Evolutionary conservation across 2,329 filamentous ascomycete genomes (phyloP), one percentile per base, ranked within the genome.

Genomic region (Fusarium sp.): DNA sequence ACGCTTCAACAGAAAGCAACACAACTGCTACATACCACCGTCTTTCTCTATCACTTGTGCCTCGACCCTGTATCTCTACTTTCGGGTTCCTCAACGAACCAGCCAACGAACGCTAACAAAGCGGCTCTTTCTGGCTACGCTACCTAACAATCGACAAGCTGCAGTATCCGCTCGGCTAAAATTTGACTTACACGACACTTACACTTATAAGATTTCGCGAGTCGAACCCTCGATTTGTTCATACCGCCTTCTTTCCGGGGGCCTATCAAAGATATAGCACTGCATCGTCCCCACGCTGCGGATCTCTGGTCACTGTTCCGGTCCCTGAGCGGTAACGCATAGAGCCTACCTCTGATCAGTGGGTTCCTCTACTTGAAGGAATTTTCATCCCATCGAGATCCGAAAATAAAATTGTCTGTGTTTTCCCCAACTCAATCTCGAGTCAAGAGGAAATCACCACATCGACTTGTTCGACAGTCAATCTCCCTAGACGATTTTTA

Each of bases 321-420:
- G 69, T 72, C 53, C 69, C 65, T 70, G 62, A 63, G 67, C 62
- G 68, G 62, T 71, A 71, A 72, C 71, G 56, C 70, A 72, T 67
- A 49, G 58, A 70, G 42, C 49, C 51, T 48, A 45, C 60, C 51
- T 71, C 56, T 53, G 58, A 55, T 63, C 69, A 68, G 67, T 59
- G 65, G 56, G 20, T 57, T 66, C 47, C 38, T 56, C 40, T 53
- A 28, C 55, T 71, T 56, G 55, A 46, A 65, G 60, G 57, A 59
- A 66, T 60, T 68, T 69, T 68, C 54, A 50, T 48, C 60, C 24
- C 63, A 68, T 73, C 65, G 68, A 73, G 59, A 66, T 71, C 58
- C 55, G 50, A 50, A 53, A 60, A 43, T 42, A 46, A 67, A 55
- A 63, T 44, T 50, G 34, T 24, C 51, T 44, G 56, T 28, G 36